Base-by-base conservation (phyloP, 192 early-diverging fungal genomes). In the Umbelopsis ramanniana region DNA sequence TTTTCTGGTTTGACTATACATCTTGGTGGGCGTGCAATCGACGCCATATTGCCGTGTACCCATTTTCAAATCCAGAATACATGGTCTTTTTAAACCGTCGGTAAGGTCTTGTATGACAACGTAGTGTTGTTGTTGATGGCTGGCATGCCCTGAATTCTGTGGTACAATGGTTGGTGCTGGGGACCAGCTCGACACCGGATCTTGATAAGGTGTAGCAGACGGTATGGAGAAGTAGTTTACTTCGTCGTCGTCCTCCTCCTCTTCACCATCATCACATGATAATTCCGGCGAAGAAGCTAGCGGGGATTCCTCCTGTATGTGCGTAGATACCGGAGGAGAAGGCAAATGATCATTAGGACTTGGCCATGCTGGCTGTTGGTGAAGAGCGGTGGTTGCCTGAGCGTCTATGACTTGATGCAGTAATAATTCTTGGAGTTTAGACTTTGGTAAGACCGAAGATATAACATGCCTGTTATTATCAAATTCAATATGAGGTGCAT, bases 41-140 rank as follows among this genome's bases (percentile, higher is more conserved):
- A 98, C 89, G 10, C 96, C 95, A 75, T 95, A 91, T 81, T 98
- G 96, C 11, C 96, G 85, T 26, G 93, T 96, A 46, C 96, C 96
- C 96, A 98, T 98, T 71, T 98, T 98, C 66, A 98, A 84, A 77
- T 98, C 95, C 55, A 98, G 85, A 37, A 98, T 95, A 69, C 94
- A 97, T 0, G 96, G 96, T 35, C 84, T 88, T 78, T 89, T 87
- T 79, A 97, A 84, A 1, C 93, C 90, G 6, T 92, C 89, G 0
- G 96, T 97, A 53, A 97, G 81, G 79, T 97, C 96, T 69, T 95
- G 90, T 79, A 97, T 81, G 4, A 97, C 77, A 67, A 97, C 88
- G 73, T 94, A 97, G 82, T 96, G 92, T 74, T 43, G 40, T 43
- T 81, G 80, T 77, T 84, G 82, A 74, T 79, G 84, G 29, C 29